phyloP scores from a whole-genome alignment of 2,329 filamentous ascomycete genomes.

The Lachnellula hyalina region DNA sequence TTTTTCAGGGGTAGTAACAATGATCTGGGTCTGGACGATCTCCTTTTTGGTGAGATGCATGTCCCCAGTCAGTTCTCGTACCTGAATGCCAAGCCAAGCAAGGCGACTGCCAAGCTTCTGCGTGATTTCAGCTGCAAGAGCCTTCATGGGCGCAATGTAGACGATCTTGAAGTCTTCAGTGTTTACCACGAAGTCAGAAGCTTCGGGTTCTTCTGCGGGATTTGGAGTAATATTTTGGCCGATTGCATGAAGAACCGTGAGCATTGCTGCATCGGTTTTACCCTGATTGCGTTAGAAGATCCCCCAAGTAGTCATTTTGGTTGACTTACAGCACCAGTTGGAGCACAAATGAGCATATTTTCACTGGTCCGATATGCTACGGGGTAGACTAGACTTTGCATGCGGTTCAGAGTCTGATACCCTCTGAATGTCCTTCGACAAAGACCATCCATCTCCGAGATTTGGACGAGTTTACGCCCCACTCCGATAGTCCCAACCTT shows the following conservation, averaged over 20 bases:
- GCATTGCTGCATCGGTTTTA: constrained; percentile 98
- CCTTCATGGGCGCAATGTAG: constrained; percentile 99
- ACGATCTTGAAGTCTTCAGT: constrained; percentile 94
- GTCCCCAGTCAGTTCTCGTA: constrained; percentile 91
- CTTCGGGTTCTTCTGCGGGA: constrained; percentile 66
- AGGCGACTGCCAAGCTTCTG: constrained; percentile 89
- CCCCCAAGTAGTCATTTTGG: background rate
- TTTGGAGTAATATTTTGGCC: constrained; percentile 79
- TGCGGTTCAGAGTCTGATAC: constrained; percentile 89
- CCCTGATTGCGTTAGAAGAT: constrained; percentile 44
- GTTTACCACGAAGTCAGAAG: constrained; percentile 76
- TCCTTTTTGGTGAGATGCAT: constrained; percentile 98
- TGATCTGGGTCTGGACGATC: constrained; percentile 93
- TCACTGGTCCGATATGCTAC: constrained; percentile 94
- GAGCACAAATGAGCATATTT: constrained; percentile 98
- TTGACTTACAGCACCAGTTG: constrained; percentile 72
- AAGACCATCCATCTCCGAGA: constrained; percentile 79
- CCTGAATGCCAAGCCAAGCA: constrained; percentile 87
- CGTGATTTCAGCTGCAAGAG: constrained; percentile 90
- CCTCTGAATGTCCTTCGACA: constrained; percentile 90
- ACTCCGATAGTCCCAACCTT: constrained; percentile 68
- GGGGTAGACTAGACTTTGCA: constrained; percentile 95
- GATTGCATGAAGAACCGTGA: constrained; percentile 87
- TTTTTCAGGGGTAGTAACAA: constrained; percentile 97
- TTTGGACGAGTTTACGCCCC: constrained; percentile 70